These are phyloP conservation scores for Emydomyces testavorans DNA, from an alignment of 2,329 filamentous ascomycete genomes.

Conservation along the genomic window DNA sequence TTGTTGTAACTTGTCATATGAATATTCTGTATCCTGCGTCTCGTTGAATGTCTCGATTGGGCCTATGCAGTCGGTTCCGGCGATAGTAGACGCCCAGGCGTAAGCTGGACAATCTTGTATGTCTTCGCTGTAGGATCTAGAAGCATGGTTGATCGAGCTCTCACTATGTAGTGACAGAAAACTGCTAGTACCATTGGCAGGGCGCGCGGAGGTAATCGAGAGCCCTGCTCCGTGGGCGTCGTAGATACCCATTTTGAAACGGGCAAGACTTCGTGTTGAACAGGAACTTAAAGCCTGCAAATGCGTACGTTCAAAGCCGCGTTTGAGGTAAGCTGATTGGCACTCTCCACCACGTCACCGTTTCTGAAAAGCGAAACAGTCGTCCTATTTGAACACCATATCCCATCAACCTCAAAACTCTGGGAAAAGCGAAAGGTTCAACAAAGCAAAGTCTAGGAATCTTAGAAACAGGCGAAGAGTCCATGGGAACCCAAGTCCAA, in stretches of 20 bases:
- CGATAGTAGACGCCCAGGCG: background rate
- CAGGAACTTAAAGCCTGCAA: background rate
- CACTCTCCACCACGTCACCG: too few relatives aligned
- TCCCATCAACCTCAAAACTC: background rate
- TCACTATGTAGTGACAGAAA: background rate
- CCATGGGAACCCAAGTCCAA: too few relatives aligned
- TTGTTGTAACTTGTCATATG: constrained; percentile 16
- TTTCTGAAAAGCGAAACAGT: background rate
- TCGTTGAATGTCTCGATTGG: background rate
- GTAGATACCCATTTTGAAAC: background rate
- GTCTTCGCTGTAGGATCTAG: background rate
- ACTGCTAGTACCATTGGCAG: background rate
- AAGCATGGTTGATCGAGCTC: background rate
- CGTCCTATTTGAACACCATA: background rate
- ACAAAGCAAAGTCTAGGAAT: background rate
- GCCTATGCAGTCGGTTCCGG: background rate
- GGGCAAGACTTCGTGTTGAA: background rate
- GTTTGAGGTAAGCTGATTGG: background rate
- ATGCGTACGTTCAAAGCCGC: background rate
- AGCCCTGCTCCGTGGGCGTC: background rate
- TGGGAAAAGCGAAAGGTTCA: too few relatives aligned
- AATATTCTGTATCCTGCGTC: background rate
- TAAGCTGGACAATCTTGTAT: background rate
- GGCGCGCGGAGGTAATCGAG: background rate
- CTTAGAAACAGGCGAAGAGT: too few relatives aligned